These are phyloP conservation scores for Phoma sp. DNA, from an alignment of 2,329 filamentous ascomycete species.

Conservation along the genomic window DNA sequence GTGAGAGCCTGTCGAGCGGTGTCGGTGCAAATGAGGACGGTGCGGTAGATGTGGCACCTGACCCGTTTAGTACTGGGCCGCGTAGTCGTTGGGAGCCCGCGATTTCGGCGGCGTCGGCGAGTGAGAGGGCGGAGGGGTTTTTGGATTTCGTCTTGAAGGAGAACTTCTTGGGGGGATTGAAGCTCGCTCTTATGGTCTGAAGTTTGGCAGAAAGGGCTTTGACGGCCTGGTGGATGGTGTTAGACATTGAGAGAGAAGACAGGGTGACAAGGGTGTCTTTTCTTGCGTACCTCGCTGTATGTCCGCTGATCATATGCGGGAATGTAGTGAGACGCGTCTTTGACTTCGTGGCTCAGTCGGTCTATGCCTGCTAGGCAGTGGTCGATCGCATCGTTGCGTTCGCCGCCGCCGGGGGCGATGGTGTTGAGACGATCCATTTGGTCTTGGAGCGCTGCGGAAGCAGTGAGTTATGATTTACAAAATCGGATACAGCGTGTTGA, in stretches of 20 bases:
- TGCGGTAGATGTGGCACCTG: conserved; percentile 46
- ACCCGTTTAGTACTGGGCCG: conserved; percentile 42
- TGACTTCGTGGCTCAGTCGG: conserved; percentile 80
- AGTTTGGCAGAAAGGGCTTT: conserved; percentile 82
- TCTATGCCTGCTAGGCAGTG: conserved; percentile 80
- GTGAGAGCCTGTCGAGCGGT: conserved; percentile 42
- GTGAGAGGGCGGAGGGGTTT: conserved; percentile 60
- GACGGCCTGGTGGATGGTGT: conserved; percentile 65
- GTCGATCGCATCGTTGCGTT: conserved; percentile 81
- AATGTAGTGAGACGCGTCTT: conserved; percentile 80
- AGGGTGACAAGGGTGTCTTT: too few relatives aligned
- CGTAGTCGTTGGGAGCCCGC: conserved; percentile 55
- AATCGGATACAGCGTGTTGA: background rate
- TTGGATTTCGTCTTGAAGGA: conserved; percentile 72
- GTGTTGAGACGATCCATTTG: conserved; percentile 73
- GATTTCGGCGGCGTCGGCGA: conserved; percentile 62
- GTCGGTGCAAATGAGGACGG: conserved; percentile 53
- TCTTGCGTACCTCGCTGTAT: conserved; percentile 71
- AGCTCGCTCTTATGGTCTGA: conserved; percentile 68
- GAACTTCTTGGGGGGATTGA: conserved; percentile 77
- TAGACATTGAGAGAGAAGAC: too few relatives aligned
- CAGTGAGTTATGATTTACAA: conserved; percentile 8
- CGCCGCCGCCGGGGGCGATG: conserved; percentile 68
- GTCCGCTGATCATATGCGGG: conserved; percentile 89
- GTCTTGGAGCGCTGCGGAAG: conserved; percentile 71